phyloP scores from a whole-genome alignment of 2,329 filamentous ascomycete genomes.

The Aspergillus novoparasiticus region DNA sequence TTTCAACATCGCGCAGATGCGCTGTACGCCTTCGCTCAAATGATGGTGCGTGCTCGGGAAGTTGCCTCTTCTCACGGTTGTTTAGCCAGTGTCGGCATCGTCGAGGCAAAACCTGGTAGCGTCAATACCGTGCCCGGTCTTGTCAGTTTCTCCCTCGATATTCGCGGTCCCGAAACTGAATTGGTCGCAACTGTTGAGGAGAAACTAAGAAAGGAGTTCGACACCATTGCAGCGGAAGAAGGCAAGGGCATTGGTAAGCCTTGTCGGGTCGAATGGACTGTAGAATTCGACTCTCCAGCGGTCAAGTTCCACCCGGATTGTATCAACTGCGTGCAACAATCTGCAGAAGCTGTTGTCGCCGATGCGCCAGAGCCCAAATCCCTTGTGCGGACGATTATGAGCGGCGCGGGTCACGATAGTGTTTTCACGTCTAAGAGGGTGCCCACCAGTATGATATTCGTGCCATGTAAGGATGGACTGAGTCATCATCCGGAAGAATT shows the following conservation, averaged over 20 bases:
- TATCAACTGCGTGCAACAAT: slow-evolving; percentile 64
- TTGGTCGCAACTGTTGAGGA: slow-evolving; percentile 61
- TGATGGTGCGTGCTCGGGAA: slow-evolving; percentile 68
- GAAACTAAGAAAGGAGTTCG: slow-evolving; percentile 61
- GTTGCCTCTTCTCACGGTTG: slow-evolving; percentile 63
- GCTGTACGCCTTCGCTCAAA: slow-evolving; percentile 65
- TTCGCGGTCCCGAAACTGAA: slow-evolving; percentile 61
- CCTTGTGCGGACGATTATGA: slow-evolving; percentile 57
- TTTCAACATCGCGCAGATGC: slow-evolving; percentile 68
- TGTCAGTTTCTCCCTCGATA: slow-evolving; percentile 69
- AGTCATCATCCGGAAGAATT: slow-evolving; percentile 68
- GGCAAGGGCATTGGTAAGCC: slow-evolving; percentile 55
- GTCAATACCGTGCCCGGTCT: slow-evolving; percentile 73
- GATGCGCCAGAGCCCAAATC: slow-evolving; percentile 45
- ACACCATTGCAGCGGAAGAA: slow-evolving; percentile 59
- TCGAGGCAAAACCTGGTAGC: slow-evolving; percentile 66
- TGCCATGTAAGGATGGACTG: slow-evolving; percentile 64
- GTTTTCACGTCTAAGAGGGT: slow-evolving; percentile 62
- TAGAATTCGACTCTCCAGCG: slow-evolving; percentile 64
- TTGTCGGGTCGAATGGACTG: slow-evolving; percentile 59
- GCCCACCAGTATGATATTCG: slow-evolving; percentile 69
- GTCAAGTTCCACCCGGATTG: slow-evolving; percentile 69
- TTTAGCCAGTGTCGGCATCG: slow-evolving; percentile 70
- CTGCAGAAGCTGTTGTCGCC: slow-evolving; percentile 61
- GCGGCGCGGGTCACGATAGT: slow-evolving; percentile 67